Percentiles rank a stretch among this genome's conserved stretches.
phyloP scores from a whole-genome alignment of 306 rosid genomes.

The Citrullus colocynthis region DNA sequence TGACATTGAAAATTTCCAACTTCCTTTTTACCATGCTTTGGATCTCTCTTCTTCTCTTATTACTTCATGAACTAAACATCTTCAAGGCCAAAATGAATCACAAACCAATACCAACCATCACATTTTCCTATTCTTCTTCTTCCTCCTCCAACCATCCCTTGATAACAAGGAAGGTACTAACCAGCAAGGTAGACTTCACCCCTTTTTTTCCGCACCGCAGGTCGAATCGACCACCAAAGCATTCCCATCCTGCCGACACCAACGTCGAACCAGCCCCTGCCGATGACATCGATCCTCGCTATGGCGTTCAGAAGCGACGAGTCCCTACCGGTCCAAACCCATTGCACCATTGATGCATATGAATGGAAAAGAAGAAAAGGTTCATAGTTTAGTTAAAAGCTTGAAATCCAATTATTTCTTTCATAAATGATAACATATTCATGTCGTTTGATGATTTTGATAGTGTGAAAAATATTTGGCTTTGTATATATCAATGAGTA shows the following conservation, averaged over 20 bases:
- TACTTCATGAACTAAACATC: constrained; percentile 42
- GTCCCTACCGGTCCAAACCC: constrained; percentile 98
- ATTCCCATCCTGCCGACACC: background rate
- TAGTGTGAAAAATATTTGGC: background rate
- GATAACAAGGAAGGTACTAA: constrained; percentile 52
- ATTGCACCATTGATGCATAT: constrained; percentile 55
- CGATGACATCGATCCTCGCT: constrained; percentile 61
- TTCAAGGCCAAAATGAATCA: constrained; percentile 36
- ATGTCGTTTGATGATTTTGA: background rate
- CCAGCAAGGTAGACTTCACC: constrained; percentile 63
- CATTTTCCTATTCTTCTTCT: constrained; percentile 11
- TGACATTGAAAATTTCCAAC: constrained; percentile 57
- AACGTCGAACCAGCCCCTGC: constrained; percentile 4
- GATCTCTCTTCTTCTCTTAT: constrained; percentile 35
- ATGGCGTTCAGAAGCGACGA: constrained; percentile 78
- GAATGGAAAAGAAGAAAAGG: background rate
- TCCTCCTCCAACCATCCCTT: constrained; percentile 22
- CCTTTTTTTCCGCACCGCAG: constrained; percentile 37
- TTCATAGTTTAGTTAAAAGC: constrained; percentile 5
- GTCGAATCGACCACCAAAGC: constrained; percentile 4
- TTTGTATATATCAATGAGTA: background rate
- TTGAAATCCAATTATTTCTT: background rate
- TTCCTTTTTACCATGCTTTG: constrained; percentile 36
- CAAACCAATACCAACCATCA: constrained; percentile 15
- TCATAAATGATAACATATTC: background rate